Conservation (phyloP, 371 early-diverging fungal species). For the Rhizopus arrhizus region DNA sequence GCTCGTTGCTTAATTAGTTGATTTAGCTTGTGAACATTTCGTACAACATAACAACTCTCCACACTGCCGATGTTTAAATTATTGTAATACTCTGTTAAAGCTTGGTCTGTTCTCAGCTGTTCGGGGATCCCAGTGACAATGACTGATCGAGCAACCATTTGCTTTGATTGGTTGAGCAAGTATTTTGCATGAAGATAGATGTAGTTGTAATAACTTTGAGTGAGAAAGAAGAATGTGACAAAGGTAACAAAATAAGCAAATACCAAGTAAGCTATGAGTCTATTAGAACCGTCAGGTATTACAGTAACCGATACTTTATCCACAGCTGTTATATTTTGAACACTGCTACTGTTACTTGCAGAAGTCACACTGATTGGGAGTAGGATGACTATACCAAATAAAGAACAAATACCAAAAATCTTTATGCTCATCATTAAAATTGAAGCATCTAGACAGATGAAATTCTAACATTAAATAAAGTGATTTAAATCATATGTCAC, state of each 20-base stretch:
- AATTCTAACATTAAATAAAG: too few relatives aligned
- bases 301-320: conserved; percentile 39
- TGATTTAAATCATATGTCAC: not conserved
- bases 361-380: conserved; percentile 24
- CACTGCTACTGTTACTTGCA: conserved; percentile 30
- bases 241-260: conserved; percentile 61
- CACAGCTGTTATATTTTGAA: conserved; percentile 9
- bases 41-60: conserved; percentile 56
- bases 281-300: conserved; percentile 28
- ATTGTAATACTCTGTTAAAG: conserved; percentile 56
- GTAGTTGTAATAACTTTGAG: conserved; percentile 53
- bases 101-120: conserved; percentile 44
- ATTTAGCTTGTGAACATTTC: conserved; percentile 45
- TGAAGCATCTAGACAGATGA: conserved; percentile 38
- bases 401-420: conserved; percentile 40
- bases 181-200: conserved; percentile 50
- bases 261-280: conserved; percentile 55
- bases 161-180: conserved; percentile 42
- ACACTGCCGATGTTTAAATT: conserved; percentile 55
- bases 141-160: conserved; percentile 53
- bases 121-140: conserved; percentile 62
- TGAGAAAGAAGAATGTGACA: conserved; percentile 51
- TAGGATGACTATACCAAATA: conserved; percentile 37
- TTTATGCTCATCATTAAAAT: conserved; percentile 50
- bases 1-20: conserved; percentile 40